Conservation (phyloP, 2,329 filamentous ascomycete genomes). For the Fusarium gaditjirri region DNA sequence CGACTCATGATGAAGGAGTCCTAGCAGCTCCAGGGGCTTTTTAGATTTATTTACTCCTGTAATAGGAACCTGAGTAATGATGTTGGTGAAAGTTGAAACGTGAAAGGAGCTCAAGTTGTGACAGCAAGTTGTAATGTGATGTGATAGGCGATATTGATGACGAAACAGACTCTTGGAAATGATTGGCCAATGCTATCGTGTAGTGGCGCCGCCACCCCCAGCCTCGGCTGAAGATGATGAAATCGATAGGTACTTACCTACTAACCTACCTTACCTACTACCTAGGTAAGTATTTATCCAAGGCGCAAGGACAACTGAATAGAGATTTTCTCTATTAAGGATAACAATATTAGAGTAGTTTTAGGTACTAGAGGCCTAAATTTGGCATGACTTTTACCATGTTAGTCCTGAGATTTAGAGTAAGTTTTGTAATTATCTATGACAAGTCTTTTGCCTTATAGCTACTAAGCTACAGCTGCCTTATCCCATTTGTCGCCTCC, state of each 20-base stretch:
- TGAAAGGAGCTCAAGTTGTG: conserved; percentile 6
- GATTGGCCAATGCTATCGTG: conserved; percentile 34
- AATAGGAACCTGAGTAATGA: not conserved
- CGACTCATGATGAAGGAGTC: conserved; percentile 34
- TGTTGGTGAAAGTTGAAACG: conserved; percentile 3
- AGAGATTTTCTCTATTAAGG: not conserved
- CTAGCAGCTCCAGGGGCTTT: conserved; percentile 12
- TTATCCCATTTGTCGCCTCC: not conserved
- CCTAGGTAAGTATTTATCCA: too few relatives aligned
- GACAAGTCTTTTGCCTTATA: not conserved
- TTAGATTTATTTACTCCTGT: conserved; percentile 12
- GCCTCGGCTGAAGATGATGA: conserved; percentile 6
- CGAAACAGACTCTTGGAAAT: conserved; percentile 25
- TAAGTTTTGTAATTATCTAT: not conserved
- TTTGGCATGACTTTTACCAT: not conserved
- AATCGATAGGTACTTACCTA: not conserved
- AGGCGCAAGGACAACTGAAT: too few relatives aligned
- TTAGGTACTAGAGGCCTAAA: not conserved
- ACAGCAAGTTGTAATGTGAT: conserved; percentile 32
- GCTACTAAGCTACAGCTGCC: not conserved
- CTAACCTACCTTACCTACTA: too few relatives aligned
- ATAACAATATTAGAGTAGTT: too few relatives aligned
- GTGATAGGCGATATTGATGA: conserved; percentile 36
- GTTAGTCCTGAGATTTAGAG: not conserved
- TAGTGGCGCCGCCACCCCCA: not conserved